Base-by-base conservation (phyloP, 371 early-diverging fungal species). In the Batkoa obscura region DNA sequence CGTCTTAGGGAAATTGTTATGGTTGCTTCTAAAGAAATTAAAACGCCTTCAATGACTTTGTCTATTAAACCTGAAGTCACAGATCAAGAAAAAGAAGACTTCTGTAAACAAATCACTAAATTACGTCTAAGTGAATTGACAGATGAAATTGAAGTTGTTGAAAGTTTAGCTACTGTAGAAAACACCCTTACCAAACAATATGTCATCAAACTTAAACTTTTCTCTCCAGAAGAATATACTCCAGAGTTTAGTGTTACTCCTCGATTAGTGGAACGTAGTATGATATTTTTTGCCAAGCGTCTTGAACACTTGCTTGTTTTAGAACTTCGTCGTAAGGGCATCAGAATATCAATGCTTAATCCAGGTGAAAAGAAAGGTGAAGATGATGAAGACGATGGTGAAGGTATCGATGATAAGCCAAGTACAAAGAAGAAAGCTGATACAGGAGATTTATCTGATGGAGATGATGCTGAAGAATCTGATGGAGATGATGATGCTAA, bases 1-100 rank as follows among this genome's bases (percentile, higher is more conserved):
- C 90, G 99, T 76, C 78, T 99, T 50, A 86, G 97, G 66, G 99
- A 99, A 79, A 94, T 99, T 60, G 85, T 99, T 65, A 98, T 99
- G 96, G 92, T 94, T 0, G 99, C 99, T 15, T 90, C 94, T n/a
- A 75, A 79, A 34, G 72, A 79, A 30, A 90, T 94, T 62, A 86
- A 94, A 67, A 98, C 98, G 0, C 99, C 99, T 1, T 73, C 85
- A 55, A 95, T 99, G 88, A 73, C 83, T 3, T 71, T 97, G 48
- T 88, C 88, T 31, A 69, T 97, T 46, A 72, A 69, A 23, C 62
- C 73, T 6, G 74, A 74, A 47, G 82, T 86, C 0, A 68, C 72
- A 10, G 69, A 76, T 51, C 72, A 73, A 59, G 69, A 73, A 55
- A 72, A 78, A 30, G 60, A 68, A 57, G 61, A 68, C 8, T 84